phyloP scores from a whole-genome alignment of 441 rosid species.

The Adansonia gregorii region DNA sequence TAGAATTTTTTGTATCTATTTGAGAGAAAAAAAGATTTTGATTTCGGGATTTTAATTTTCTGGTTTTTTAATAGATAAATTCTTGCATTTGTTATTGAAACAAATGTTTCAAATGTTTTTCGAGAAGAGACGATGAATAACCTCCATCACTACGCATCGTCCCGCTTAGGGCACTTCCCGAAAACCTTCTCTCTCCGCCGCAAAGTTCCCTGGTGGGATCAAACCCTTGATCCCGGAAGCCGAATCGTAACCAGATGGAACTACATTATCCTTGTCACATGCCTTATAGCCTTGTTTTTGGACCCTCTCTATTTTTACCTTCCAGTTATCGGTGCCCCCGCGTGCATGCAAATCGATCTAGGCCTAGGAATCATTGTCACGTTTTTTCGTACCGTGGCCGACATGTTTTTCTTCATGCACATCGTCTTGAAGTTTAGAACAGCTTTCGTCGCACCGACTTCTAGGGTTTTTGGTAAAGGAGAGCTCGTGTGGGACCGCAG shows the following conservation, averaged over 20 bases:
- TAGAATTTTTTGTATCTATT: not conserved
- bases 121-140: conserved; percentile 34
- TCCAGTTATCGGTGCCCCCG: conserved; percentile 49
- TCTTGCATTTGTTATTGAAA: not conserved
- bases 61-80: not conserved
- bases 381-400: conserved; percentile 61
- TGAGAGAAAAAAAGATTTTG: not conserved
- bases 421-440: conserved; percentile 74
- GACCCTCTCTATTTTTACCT: conserved; percentile 85
- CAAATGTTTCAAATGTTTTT: not conserved
- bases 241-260: conserved; percentile 68
- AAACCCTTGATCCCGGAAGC: conserved; percentile 78
- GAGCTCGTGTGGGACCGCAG: conserved; percentile 79
- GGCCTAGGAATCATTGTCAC: conserved; percentile 60
- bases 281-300: conserved; percentile 73
- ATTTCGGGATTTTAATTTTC: not conserved
- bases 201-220: conserved; percentile 55
- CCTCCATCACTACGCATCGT: conserved; percentile 39
- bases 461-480: conserved; percentile 85
- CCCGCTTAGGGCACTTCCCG: conserved; percentile 43
- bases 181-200: conserved; percentile 50
- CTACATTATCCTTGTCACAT: conserved; percentile 75
- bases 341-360: conserved; percentile 57
- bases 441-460: conserved; percentile 70
- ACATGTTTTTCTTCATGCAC: conserved; percentile 65